These are phyloP conservation scores for Quercus ilex DNA, from an alignment of 306 rosid genomes.

Conservation along the genomic window DNA sequence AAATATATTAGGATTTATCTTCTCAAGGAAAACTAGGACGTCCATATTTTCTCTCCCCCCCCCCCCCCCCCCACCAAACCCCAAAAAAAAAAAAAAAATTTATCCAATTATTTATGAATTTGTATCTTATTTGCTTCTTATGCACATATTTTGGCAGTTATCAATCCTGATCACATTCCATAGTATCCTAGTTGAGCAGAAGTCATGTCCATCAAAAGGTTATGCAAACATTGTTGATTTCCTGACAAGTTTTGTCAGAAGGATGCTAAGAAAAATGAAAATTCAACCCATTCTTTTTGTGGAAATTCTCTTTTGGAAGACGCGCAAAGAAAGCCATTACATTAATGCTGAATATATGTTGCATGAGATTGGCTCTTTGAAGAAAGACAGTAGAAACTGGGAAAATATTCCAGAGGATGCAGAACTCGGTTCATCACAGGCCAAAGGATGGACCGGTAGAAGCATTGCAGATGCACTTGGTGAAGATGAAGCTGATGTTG, in stretches of 20 bases:
- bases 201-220: conserved; percentile 59
- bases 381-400: conserved; percentile 51
- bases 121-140: conserved; percentile 13
- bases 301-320: conserved; percentile 91
- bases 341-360: conserved; percentile 79
- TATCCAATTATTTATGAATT: conserved; percentile 13
- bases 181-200: conserved; percentile 74
- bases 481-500: conserved; percentile 93
- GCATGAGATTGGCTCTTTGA: conserved; percentile 72
- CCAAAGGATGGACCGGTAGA: conserved; percentile 47
- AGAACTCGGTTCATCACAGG: conserved; percentile 48
- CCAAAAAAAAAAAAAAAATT: background rate
- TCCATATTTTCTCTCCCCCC: background rate
- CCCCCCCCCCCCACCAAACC: fast-evolving
- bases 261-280: conserved; percentile 86
- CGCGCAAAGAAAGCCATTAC: conserved; percentile 87
- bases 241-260: conserved; percentile 61
- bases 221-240: conserved; percentile 64
- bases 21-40: background rate
- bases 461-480: conserved; percentile 96
- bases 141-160: conserved; percentile 54
- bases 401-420: conserved; percentile 36
- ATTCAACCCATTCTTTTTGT: conserved; percentile 85
- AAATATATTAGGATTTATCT: too few species aligned
- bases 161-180: conserved; percentile 72